Percentiles rank a stretch among this genome's conserved stretches.
Conservation (phyloP, 768 basidiomycete genomes). For the Boletus barrowsii region DNA sequence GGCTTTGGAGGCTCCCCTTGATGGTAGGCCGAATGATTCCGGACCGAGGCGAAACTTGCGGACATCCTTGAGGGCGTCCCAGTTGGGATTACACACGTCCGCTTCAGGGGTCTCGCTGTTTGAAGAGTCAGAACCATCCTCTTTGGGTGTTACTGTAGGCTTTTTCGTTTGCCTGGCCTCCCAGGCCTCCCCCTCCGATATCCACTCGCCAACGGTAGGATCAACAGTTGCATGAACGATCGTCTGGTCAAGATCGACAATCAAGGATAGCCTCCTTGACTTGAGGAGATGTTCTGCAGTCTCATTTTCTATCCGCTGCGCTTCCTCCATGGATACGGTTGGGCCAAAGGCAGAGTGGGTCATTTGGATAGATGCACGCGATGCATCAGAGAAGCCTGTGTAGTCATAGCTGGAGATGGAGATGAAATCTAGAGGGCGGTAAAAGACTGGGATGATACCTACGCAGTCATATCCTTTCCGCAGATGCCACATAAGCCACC, state of each 20-base stretch:
- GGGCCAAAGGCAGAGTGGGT: conserved; percentile 90
- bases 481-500: conserved; percentile 91
- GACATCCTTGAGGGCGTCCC: conserved; percentile 87
- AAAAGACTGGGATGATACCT: conserved; percentile 25
- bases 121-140: conserved; percentile 31
- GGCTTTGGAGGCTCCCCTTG: conserved; percentile 36
- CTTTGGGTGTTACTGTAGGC: conserved; percentile 33
- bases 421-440: conserved; percentile 10
- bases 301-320: conserved; percentile 81
- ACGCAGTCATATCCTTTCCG: conserved; percentile 94
- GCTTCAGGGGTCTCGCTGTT: conserved; percentile 42
- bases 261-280: conserved; percentile 80
- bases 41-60: conserved; percentile 83
- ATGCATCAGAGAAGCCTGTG: conserved; percentile 82
- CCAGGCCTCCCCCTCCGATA: conserved; percentile 80
- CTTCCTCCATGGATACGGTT: conserved; percentile 89
- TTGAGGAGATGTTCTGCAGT: conserved; percentile 76
- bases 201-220: conserved; percentile 98
- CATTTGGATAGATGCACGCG: conserved; percentile 89
- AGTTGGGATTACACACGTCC: conserved; percentile 86
- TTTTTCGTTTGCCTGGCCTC: conserved; percentile 55
- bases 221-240: conserved; percentile 99
- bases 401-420: conserved; percentile 63
- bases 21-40: conserved; percentile 58
- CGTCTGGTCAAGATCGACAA: conserved; percentile 98